These are phyloP conservation scores for Apiospora kogelbergensis DNA, from an alignment of 2,329 filamentous ascomycete species.

Conservation along the genomic window DNA sequence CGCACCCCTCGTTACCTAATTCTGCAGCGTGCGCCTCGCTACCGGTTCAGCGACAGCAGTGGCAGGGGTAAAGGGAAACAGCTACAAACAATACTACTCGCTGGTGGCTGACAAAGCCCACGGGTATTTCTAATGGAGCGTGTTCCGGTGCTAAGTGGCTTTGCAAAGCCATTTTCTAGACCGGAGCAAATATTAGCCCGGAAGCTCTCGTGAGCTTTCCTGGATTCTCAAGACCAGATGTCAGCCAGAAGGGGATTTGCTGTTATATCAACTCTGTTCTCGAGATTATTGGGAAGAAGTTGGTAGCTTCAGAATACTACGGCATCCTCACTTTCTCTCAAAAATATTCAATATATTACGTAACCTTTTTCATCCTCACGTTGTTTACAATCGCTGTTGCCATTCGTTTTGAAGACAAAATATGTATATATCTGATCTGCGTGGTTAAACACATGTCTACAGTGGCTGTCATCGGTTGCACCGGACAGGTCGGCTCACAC, in stretches of 20 bases:
- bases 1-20: constrained; percentile 2
- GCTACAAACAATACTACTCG: background rate
- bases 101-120: background rate
- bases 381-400: background rate
- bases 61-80: too few relatives aligned
- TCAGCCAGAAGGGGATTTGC: background rate
- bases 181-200: background rate
- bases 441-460: constrained; percentile 40
- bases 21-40: background rate
- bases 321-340: background rate
- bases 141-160: background rate
- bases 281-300: background rate
- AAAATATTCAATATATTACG: too few relatives aligned
- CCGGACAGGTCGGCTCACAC: constrained; percentile 68
- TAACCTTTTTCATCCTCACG: too few relatives aligned
- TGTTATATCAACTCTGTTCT: background rate
- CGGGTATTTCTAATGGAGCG: background rate
- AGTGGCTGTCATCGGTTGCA: constrained; percentile 61
- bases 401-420: background rate
- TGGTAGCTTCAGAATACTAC: background rate
- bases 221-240: background rate
- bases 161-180: background rate
- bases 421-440: too few relatives aligned
- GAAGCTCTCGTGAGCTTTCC: background rate
- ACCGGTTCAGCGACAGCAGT: too few relatives aligned